phyloP scores from a whole-genome alignment of 805 yeast species.

The Hanseniaspora guilliermondii region DNA sequence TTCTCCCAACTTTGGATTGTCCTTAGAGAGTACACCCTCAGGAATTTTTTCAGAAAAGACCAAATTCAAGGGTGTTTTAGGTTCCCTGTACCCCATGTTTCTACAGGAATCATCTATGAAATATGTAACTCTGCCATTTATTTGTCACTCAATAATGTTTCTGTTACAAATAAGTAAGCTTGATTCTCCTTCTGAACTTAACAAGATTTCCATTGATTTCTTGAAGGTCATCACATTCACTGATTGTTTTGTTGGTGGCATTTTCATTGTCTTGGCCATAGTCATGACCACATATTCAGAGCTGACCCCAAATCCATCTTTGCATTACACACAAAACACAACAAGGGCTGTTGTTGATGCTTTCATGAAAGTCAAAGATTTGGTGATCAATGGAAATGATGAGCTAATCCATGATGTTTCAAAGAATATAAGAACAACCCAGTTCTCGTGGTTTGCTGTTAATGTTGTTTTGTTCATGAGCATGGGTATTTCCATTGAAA shows the following conservation, averaged over 20 bases:
- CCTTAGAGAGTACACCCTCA: neutral
- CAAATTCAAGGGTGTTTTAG: constrained; percentile 1
- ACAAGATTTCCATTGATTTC: neutral
- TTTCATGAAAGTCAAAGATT: neutral
- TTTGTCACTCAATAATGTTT: neutral
- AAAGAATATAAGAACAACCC: neutral
- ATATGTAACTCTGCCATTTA: constrained; percentile 3
- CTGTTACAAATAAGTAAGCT: neutral
- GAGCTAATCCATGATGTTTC: neutral
- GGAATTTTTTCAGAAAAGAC: neutral
- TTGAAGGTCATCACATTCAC: constrained; percentile 1
- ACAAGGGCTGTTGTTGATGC: neutral
- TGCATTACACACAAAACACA: neutral
- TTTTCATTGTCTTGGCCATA: constrained; percentile 4
- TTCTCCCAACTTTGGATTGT: neutral
- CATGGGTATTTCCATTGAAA: constrained; percentile 1
- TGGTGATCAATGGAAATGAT: neutral
- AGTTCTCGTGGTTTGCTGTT: constrained; percentile 8
- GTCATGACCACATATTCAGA: neutral
- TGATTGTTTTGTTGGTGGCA: constrained; percentile 1
- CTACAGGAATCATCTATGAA: neutral
- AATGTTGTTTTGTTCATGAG: neutral
- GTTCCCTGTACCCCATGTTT: constrained; percentile 1
- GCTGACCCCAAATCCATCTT: neutral
- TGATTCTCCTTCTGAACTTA: constrained; percentile 10